Base-by-base conservation (phyloP, 2,329 filamentous ascomycete genomes). In the Geosmithia flava region DNA sequence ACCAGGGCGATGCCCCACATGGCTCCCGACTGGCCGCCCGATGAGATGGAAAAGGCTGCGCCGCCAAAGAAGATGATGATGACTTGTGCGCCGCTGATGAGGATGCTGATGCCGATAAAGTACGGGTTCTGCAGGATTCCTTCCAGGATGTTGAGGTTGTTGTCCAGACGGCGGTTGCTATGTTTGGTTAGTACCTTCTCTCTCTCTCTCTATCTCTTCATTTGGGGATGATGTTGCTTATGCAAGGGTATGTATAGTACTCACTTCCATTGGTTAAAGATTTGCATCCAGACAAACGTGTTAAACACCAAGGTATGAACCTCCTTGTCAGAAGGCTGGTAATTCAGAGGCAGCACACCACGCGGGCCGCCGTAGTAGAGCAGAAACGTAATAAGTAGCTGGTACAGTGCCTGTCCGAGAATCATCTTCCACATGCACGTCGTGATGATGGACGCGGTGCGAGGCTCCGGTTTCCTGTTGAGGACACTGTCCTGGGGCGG, bases 381-480 rank as follows among this genome's bases (percentile, higher is more conserved):
- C 52, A 91, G 72, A 54, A 96, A 84, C 0, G 89, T 80, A 45
- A 81, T 76, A 20, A 82, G 79, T 4, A 97, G 78, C 64, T 97
- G 90, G 64, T 93, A 97, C 50, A 95, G 74, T 2, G 89, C 81
- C 64, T 97, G 89, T 2, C 90, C 91, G 43, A 95, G 76, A 52
- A 97, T 96, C 91, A 97, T 97, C 74, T 97, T 97, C 91, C 91
- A 95, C 91, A 97, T 97, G 17, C 85, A 90, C 33, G 84, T 71
- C 1, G 89, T 94, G 56, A 97, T 93, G 52, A 81, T 79, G 42
- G 72, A 70, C 3, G 75, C 62, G 20, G 71, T 73, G 58, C 75
- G 76, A 50, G 66, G 71, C 58, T 80, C 77, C 1, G 77, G 77
- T 64, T 87, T 89, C 49, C 89, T 80, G 56, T 95, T 72, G 46